Conservation (phyloP, 495 filamentous ascomycete genomes). For the Copromyces sp. region DNA sequence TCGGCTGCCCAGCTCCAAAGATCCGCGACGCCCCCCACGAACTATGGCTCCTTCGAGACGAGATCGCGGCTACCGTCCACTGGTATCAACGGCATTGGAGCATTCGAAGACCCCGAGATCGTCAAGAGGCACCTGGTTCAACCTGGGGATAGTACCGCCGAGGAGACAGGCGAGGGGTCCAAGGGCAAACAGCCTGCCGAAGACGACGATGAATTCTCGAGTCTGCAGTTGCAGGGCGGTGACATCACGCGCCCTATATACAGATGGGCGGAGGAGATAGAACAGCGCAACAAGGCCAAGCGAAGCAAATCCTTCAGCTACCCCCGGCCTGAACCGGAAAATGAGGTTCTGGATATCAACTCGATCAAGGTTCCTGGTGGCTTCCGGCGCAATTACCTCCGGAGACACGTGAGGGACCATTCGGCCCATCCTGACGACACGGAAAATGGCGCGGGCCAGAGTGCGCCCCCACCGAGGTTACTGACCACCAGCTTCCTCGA, state of each 20-base stretch:
- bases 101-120: constrained; percentile 71
- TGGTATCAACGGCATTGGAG: constrained; percentile 25
- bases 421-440: constrained; percentile 33
- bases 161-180: constrained; percentile 30
- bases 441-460: constrained; percentile 29
- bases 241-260: constrained; percentile 93
- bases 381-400: constrained; percentile 79
- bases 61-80: constrained; percentile 37
- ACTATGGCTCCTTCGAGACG: constrained; percentile 71
- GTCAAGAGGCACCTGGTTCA: constrained; percentile 74
- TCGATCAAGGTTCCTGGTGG: constrained; percentile 87
- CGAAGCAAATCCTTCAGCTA: constrained; percentile 81
- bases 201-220: constrained; percentile 77
- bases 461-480: constrained; percentile 45
- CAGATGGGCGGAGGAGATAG: constrained; percentile 79
- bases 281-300: constrained; percentile 45
- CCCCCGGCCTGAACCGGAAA: constrained; percentile 63
- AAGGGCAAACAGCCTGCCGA: constrained; percentile 40
- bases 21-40: constrained; percentile 44
- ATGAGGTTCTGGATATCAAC: constrained; percentile 69
- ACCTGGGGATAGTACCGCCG: constrained; percentile 39
- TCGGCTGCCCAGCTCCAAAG: constrained; percentile 34
- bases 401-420: constrained; percentile 54
- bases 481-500: constrained; percentile 90
- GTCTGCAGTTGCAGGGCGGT: constrained; percentile 80